Conservation (phyloP, 352 stramenopile genomes). For the Phytophthora colocasiae region DNA sequence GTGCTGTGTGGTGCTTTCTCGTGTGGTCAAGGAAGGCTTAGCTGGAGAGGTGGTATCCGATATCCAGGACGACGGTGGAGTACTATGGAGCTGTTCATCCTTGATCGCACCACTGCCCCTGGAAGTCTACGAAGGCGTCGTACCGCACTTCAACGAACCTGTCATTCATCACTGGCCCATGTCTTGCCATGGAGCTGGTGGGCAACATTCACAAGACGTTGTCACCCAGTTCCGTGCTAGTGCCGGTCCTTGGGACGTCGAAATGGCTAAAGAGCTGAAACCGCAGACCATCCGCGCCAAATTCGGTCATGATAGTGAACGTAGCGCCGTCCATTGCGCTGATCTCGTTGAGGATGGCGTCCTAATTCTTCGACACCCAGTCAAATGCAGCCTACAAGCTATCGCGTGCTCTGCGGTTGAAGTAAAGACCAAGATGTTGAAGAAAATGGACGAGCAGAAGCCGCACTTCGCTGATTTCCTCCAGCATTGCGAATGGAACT, state of each 20-base stretch:
- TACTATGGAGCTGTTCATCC: constrained; percentile 90
- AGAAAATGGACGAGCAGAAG: constrained; percentile 10
- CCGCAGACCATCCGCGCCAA: constrained; percentile 89
- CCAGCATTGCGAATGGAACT: constrained; percentile 50
- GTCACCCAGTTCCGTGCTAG: constrained; percentile 82
- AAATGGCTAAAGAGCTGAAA: constrained; percentile 94
- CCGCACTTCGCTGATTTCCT: constrained; percentile 58
- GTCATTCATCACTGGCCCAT: constrained; percentile 89
- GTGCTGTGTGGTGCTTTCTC: constrained; percentile 92
- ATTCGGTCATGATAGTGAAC: constrained; percentile 89
- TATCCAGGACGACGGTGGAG: constrained; percentile 70
- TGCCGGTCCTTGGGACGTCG: constrained; percentile 91
- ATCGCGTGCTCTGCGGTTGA: constrained; percentile 8
- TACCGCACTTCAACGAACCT: constrained; percentile 92
- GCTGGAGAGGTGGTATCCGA: constrained; percentile 85
- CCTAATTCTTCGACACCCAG: constrained; percentile 95
- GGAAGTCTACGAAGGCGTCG: constrained; percentile 91
- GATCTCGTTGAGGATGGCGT: constrained; percentile 92
- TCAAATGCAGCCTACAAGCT: constrained; percentile 32
- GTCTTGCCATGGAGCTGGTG: constrained; percentile 92
- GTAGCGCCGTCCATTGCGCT: constrained; percentile 94
- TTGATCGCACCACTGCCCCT: constrained; percentile 92
- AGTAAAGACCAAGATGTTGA: constrained; percentile 2
- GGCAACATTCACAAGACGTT: constrained; percentile 57
- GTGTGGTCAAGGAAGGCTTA: constrained; percentile 90